phyloP scores from a whole-genome alignment of 2,329 filamentous ascomycete genomes.

The Pestalotiopsis sp. region DNA sequence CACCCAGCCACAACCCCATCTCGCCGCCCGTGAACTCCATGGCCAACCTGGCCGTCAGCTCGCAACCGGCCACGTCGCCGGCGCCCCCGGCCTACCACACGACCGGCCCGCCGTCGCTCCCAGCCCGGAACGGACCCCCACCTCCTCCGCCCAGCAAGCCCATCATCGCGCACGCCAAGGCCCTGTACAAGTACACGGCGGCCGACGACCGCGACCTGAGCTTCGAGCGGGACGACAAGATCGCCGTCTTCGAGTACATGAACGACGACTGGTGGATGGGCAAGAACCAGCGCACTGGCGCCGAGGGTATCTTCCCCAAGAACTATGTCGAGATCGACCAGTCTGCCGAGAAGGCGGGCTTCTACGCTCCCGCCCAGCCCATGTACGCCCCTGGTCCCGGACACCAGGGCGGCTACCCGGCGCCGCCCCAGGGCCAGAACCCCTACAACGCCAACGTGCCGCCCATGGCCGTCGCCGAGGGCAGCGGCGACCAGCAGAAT shows the following conservation, averaged over 20 bases:
- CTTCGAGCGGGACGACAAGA: slow-evolving; percentile 77
- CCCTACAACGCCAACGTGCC: slow-evolving; percentile 74
- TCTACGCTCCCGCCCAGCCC: slow-evolving; percentile 24
- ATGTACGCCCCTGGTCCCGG: slow-evolving; percentile 22
- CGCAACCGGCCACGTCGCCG: slow-evolving; percentile 35
- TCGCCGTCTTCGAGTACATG: slow-evolving; percentile 88
- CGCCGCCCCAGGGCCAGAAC: slow-evolving; percentile 52
- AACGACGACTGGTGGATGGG: slow-evolving; percentile 98
- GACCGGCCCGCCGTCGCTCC: slow-evolving; percentile 40
- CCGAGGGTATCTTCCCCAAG: slow-evolving; percentile 93
- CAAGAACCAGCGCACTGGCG: slow-evolving; percentile 77
- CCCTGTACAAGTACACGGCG: slow-evolving; percentile 82
- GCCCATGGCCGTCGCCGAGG: slow-evolving; percentile 71
- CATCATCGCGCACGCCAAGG: slow-evolving; percentile 73
- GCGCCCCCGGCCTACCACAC: slow-evolving; percentile 56
- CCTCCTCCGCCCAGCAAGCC: slow-evolving; percentile 50
- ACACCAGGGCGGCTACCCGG: slow-evolving; percentile 35
- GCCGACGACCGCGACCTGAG: slow-evolving; percentile 80
- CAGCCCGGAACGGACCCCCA: slow-evolving; percentile 38
- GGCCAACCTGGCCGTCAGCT: slow-evolving; percentile 41
- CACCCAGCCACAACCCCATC: slow-evolving; percentile 19
- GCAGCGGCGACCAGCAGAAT: slow-evolving; percentile 46
- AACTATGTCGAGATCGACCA: slow-evolving; percentile 81
- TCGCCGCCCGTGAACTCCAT: slow-evolving; percentile 39
- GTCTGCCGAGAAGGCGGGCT: slow-evolving; percentile 49